Percentiles rank a stretch among this genome's conserved stretches.
These are phyloP conservation scores for Heliamphora exappendiculata DNA, from an alignment of 148 eudicot genomes.

Conservation along the genomic window DNA sequence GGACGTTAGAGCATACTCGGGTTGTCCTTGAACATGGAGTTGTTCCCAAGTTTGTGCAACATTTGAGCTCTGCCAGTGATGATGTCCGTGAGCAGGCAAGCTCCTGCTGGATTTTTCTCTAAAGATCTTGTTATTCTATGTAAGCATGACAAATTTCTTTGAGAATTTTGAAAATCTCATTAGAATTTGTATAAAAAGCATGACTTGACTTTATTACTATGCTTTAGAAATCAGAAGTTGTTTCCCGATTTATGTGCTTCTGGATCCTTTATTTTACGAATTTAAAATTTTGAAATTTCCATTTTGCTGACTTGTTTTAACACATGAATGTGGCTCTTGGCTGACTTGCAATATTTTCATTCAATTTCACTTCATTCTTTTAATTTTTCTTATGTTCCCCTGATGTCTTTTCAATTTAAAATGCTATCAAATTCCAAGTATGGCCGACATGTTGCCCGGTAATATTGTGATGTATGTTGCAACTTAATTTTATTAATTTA, in stretches of 20 bases:
- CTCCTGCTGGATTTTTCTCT: not conserved
- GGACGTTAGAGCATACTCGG: slow-evolving; percentile 88
- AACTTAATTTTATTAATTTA: too few relatives aligned
- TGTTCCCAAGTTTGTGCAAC: slow-evolving; percentile 79
- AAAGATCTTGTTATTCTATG: not conserved
- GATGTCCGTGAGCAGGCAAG: slow-evolving; percentile 91
- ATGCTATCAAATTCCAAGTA: not conserved
- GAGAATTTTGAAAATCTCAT: not conserved
- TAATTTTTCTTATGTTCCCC: not conserved
- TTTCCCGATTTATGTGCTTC: not conserved
- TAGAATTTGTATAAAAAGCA: not conserved
- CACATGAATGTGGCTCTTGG: not conserved
- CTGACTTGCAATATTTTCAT: not conserved
- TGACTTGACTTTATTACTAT: not conserved
- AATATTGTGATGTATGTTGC: too few relatives aligned
- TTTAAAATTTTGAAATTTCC: not conserved
- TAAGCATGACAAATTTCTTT: not conserved
- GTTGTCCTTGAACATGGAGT: slow-evolving; percentile 83
- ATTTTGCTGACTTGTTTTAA: not conserved
- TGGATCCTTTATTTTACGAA: not conserved
- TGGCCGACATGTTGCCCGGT: too few relatives aligned
- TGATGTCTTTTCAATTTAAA: not conserved
- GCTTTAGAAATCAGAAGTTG: not conserved
- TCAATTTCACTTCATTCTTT: not conserved
- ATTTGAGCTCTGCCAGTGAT: slow-evolving; percentile 78